phyloP scores from a whole-genome alignment of 495 filamentous ascomycete genomes.

The Lindgomyces ingoldianus region DNA sequence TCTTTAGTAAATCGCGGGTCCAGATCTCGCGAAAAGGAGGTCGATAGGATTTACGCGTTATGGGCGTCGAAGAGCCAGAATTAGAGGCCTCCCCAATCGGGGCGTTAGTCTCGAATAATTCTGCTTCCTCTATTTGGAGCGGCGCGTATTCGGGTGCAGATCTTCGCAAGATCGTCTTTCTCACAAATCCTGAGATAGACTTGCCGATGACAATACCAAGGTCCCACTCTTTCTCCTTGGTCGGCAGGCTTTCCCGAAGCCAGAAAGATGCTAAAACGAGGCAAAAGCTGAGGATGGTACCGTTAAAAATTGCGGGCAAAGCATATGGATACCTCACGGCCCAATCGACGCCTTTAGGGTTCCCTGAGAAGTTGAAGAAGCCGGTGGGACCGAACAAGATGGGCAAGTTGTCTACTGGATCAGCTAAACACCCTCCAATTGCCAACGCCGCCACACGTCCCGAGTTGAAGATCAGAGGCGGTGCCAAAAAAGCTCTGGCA shows the following conservation, averaged over 20 bases:
- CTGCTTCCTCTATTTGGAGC: conserved; percentile 25
- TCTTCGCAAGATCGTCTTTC: conserved; percentile 37
- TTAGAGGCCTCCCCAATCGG: conserved; percentile 12
- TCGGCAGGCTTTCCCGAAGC: conserved; percentile 24
- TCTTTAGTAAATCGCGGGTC: conserved; percentile 69
- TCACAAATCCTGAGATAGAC: conserved; percentile 40
- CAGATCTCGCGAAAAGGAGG: conserved; percentile 70
- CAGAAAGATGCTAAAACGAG: conserved; percentile 60
- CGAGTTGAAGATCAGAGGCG: conserved; percentile 76
- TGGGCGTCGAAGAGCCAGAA: conserved; percentile 38
- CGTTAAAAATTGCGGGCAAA: conserved; percentile 75
- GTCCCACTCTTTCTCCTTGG: conserved; percentile 60
- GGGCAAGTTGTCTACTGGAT: conserved; percentile 65
- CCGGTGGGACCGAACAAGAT: conserved; percentile 57
- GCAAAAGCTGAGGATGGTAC: conserved; percentile 69
- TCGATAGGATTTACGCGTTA: conserved; percentile 34
- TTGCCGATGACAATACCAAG: conserved; percentile 54
- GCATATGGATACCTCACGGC: conserved; percentile 76
- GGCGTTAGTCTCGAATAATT: conserved; percentile 11
- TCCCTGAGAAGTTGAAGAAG: conserved; percentile 57
- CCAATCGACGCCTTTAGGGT: conserved; percentile 63
- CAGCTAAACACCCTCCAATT: conserved; percentile 82
- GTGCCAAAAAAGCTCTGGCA: conserved; percentile 75
- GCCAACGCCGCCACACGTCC: conserved; percentile 81
- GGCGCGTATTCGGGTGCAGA: conserved; percentile 19